phyloP scores from a whole-genome alignment of 2,329 filamentous ascomycete genomes.

The Clonostachys sp. region DNA sequence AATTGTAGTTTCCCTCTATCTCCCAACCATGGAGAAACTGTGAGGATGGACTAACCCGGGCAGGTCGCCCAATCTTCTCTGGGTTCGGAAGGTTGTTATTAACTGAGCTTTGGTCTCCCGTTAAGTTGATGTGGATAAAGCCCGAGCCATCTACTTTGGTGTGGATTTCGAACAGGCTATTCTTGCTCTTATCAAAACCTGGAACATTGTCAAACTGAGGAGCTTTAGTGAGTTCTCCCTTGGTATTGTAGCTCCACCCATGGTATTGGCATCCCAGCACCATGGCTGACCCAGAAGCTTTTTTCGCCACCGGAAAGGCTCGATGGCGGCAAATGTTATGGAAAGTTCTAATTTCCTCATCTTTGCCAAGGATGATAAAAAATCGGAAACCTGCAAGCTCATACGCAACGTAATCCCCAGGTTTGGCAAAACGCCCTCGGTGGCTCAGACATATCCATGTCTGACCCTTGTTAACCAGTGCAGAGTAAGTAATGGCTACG shows the following conservation, averaged over 20 bases:
- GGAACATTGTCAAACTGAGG: slow-evolving; percentile 50
- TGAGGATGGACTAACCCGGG: slow-evolving; percentile 33
- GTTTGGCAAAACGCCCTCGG: background rate
- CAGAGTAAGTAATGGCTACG: background rate
- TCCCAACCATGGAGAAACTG: slow-evolving; percentile 40
- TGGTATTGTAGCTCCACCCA: slow-evolving; percentile 55
- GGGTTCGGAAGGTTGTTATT: slow-evolving; percentile 23
- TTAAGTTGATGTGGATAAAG: slow-evolving; percentile 54
- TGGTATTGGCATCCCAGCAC: slow-evolving; percentile 55
- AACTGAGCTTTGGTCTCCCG: background rate
- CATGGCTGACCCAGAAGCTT: slow-evolving; percentile 38
- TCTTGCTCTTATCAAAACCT: slow-evolving; percentile 51
- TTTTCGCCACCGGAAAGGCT: slow-evolving; percentile 51
- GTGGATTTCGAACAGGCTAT: slow-evolving; percentile 50
- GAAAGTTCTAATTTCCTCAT: slow-evolving; percentile 51
- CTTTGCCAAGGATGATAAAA: slow-evolving; percentile 34
- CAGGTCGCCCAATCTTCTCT: slow-evolving; percentile 4
- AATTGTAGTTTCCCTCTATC: slow-evolving; percentile 52
- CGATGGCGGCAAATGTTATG: slow-evolving; percentile 60
- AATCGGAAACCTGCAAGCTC: slow-evolving; percentile 51
- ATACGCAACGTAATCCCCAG: slow-evolving; percentile 52
- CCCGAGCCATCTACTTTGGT: slow-evolving; percentile 46
- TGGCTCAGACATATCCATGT: background rate
- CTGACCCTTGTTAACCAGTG: background rate
- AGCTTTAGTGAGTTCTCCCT: slow-evolving; percentile 53